A percentile compares a stretch with the other conserved stretches of the same genome.
These are phyloP conservation scores for Globisporangium nunn DNA, from an alignment of 352 stramenopile genomes.

Conservation along the genomic window DNA sequence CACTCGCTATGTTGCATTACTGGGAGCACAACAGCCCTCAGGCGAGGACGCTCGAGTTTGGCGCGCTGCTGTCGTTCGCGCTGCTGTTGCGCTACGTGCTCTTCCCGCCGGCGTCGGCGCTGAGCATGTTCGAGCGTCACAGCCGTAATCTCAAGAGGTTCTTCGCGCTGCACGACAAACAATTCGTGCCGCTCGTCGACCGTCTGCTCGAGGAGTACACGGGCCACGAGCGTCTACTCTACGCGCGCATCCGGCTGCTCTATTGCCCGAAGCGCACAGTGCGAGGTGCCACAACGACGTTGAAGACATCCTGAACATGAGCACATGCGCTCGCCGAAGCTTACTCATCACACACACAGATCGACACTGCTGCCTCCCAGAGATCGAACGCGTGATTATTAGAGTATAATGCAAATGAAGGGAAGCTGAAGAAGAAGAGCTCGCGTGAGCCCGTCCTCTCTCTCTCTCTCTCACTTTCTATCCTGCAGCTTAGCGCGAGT, in stretches of 20 bases:
- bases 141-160: slow-evolving; percentile 32
- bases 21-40: slow-evolving; percentile 5
- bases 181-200: slow-evolving; percentile 33
- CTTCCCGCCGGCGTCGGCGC: slow-evolving; percentile 29
- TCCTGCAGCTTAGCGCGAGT: slow-evolving; percentile 59
- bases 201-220: slow-evolving; percentile 39
- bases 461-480: slow-evolving; percentile 4
- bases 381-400: slow-evolving; percentile 14
- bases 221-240: slow-evolving; percentile 48
- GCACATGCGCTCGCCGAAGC: no score
- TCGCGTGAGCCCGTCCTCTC: neutral
- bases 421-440: no score
- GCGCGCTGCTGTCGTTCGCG: slow-evolving; percentile 22
- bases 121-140: slow-evolving; percentile 23
- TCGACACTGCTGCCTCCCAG: neutral
- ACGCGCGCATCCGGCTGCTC: slow-evolving; percentile 34
- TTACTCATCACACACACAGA: no score
- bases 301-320: slow-evolving; percentile 4
- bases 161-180: slow-evolving; percentile 37
- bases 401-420: slow-evolving; percentile 14
- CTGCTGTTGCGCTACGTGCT: slow-evolving; percentile 28
- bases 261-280: slow-evolving; percentile 13
- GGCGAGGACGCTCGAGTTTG: slow-evolving; percentile 21
- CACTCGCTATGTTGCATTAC: slow-evolving; percentile 1
- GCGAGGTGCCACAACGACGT: neutral